Percentiles rank a stretch among this genome's conserved stretches.
Evolutionary conservation across 1,284 basidiomycete species (phyloP).

Genomic region (Cryptococcus wingfieldii): DNA sequence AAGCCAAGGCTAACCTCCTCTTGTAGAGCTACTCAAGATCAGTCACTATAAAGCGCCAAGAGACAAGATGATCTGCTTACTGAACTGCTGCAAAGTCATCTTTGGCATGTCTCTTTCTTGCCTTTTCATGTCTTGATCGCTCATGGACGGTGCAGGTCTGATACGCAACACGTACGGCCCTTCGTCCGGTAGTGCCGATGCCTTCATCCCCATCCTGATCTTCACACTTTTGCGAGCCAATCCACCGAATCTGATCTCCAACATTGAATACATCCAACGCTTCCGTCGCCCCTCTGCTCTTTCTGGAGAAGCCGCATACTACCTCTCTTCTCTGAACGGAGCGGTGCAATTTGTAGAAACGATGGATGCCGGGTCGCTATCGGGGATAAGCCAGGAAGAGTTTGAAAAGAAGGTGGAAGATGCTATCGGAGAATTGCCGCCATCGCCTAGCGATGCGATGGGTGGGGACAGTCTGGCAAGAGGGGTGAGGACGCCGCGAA

Average conservation of each 20-base stretch:
- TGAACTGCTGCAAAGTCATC: conserved; percentile 99
- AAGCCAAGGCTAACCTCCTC: not conserved
- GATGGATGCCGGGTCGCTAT: conserved; percentile 90
- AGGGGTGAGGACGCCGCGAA: not conserved
- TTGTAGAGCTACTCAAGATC: conserved; percentile 81
- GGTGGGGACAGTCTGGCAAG: too few species aligned
- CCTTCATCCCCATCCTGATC: conserved; percentile 92
- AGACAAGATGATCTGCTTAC: conserved; percentile 95
- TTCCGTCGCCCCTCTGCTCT: conserved; percentile 87
- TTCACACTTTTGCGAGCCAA: conserved; percentile 91
- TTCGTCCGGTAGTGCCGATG: conserved; percentile 69
- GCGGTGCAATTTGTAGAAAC: conserved; percentile 94
- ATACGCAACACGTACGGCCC: conserved; percentile 71
- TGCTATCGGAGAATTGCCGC: conserved; percentile 66
- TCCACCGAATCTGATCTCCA: conserved; percentile 87
- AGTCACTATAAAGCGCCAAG: conserved; percentile 98
- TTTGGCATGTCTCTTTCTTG: conserved; percentile 63
- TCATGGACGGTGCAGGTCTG: conserved; percentile 56
- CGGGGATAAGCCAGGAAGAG: conserved; percentile 85
- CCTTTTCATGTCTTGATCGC: conserved; percentile 6
- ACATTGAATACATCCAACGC: conserved; percentile 93
- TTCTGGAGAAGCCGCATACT: conserved; percentile 94
- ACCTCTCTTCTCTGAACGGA: conserved; percentile 87
- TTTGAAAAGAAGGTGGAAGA: conserved; percentile 76
- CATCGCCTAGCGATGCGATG: conserved; percentile 45